Base-by-base conservation (phyloP, 257 asterid species). In the Haberlea rhodopensis region DNA sequence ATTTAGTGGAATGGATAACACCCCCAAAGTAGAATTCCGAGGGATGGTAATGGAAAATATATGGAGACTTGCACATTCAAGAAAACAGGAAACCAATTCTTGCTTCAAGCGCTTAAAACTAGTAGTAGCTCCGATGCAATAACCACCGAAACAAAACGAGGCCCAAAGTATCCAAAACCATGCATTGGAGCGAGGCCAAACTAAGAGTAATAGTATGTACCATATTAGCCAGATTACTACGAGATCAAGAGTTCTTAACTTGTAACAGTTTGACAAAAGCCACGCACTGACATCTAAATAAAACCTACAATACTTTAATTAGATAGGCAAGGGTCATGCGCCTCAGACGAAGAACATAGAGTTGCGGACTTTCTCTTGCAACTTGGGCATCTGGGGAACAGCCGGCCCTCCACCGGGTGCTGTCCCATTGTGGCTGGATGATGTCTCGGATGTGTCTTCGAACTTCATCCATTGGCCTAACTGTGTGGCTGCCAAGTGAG, bases 401-500 rank as follows among this genome's bases (percentile, higher is more conserved):
- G 94, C 68, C 5, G 91, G 95, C 23, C 85, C 78, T 16, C 76
- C 83, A 15, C 82, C 94, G 37, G 87, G 61, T 0, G 59, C 78
- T 1, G 73, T 49, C 9, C 94, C 98, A n/a, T 85, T 87, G 62
- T 76, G 94, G 84, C 89, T 82, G 0, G 98, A 91, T 0, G 98
- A 87, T 0, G 94, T 89, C 81, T 92, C 99, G 0, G 99, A 92
- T 0, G 86, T 71, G 0, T 87, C 99, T 57, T 89, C 97, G 8
- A 85, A 89, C 59, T 89, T 92, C 96, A 92, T 87, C 95, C 96
- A 89, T 25, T 85, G 95, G 9, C 96, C 95, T 48, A 89, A 49
- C 74, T 92, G 99, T 10, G 96, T 82, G 32, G 99, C 99, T 0
- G 99, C 99, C 83, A 92, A 75, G 55, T 92, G 99, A 0, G 99